Percentiles rank a stretch among this genome's conserved stretches.
Conservation (phyloP, 2,329 filamentous ascomycete species). For the Didymella pomorum region DNA sequence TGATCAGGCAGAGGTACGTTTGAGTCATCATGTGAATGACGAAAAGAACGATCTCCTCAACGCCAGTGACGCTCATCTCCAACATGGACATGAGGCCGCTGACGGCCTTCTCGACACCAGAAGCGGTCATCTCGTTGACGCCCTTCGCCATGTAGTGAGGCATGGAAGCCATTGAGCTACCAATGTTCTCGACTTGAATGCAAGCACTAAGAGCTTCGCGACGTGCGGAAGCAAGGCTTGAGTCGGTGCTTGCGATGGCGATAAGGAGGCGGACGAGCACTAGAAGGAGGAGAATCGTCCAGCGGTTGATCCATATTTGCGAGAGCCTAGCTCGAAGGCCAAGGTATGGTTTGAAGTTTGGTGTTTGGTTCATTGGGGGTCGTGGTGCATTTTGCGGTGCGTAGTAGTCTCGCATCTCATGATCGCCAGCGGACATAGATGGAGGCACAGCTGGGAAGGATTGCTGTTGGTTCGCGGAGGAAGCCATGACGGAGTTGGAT, state of each 20-base stretch:
- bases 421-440: conserved; percentile 67
- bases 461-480: conserved; percentile 62
- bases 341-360: conserved; percentile 86
- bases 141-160: conserved; percentile 91
- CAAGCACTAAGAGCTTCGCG: conserved; percentile 86
- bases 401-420: conserved; percentile 69
- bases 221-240: conserved; percentile 78
- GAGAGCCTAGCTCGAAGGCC: conserved; percentile 88
- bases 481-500: conserved; percentile 53
- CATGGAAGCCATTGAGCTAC: conserved; percentile 97
- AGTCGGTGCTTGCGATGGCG: conserved; percentile 74
- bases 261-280: conserved; percentile 84
- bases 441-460: conserved; percentile 63
- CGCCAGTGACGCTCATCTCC: conserved; percentile 78
- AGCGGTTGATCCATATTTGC: conserved; percentile 96
- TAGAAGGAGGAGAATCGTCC: conserved; percentile 89
- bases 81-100: conserved; percentile 81
- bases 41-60: conserved; percentile 89
- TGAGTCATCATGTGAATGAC: conserved; percentile 89
- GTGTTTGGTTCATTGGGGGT: conserved; percentile 68
- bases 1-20: conserved; percentile 90
- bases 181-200: conserved; percentile 88
- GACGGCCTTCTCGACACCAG: conserved; percentile 81
- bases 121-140: conserved; percentile 84
- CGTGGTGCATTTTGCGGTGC: conserved; percentile 63